phyloP scores from a whole-genome alignment of 805 yeast species.

The Kodamaea leandrae region DNA sequence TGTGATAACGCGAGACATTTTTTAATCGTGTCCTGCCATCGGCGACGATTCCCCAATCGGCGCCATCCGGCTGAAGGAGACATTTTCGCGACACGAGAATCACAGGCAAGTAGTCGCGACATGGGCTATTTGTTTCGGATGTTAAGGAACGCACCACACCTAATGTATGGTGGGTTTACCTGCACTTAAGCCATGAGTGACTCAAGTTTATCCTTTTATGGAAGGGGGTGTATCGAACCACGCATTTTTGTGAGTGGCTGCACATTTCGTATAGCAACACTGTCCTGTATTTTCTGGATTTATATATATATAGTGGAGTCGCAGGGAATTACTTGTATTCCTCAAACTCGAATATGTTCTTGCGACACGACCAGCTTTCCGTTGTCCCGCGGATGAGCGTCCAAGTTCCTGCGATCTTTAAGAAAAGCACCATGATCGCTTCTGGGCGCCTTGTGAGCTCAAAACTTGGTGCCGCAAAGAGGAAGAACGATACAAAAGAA shows the following conservation, averaged over 20 bases:
- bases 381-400: slow-evolving; percentile 6
- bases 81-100: too few relatives aligned
- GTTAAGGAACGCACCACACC: neutral
- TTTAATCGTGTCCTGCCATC: too few relatives aligned
- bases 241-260: neutral
- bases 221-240: slow-evolving; percentile 3
- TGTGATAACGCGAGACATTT: too few relatives aligned
- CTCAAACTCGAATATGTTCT: slow-evolving; percentile 2
- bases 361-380: slow-evolving; percentile 3
- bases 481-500: slow-evolving; percentile 9
- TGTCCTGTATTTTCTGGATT: too few relatives aligned
- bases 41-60: too few relatives aligned
- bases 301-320: neutral
- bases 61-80: too few relatives aligned
- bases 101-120: neutral
- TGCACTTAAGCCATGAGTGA: neutral
- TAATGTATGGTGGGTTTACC: neutral
- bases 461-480: slow-evolving; percentile 7
- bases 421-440: neutral
- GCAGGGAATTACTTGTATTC: too few relatives aligned
- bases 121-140: neutral
- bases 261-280: neutral
- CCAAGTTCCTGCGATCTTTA: slow-evolving; percentile 6
- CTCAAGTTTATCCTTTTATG: neutral
- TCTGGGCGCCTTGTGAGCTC: slow-evolving; percentile 6